Evolutionary conservation across 2,329 filamentous ascomycete genomes (phyloP), one percentile per base, ranked within the genome.

Genomic region (Fonsecaea erecta): DNA sequence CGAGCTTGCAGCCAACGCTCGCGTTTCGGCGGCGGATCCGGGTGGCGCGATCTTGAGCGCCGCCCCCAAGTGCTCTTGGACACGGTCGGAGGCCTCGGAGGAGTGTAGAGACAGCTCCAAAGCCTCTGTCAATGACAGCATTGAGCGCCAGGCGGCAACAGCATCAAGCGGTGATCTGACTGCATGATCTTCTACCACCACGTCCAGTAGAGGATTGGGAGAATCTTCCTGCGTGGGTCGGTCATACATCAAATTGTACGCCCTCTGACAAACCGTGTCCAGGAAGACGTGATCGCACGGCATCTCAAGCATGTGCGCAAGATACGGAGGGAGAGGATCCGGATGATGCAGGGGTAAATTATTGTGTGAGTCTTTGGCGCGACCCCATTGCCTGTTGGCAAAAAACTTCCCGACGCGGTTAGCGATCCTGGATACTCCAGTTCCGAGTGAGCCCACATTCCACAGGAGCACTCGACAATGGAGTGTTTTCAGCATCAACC

Each of bases 241-340:
- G 77, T 97, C 95, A 86, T 93, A 97, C 1, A 93, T 92, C 16
- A 97, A 83, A 75, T 96, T 97, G 75, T 94, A 91, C 1, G 92
- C 92, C 61, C 93, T 88, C 77, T 96, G 92, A 43, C 94, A 85
- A 67, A 97, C 89, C 52, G 85, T 84, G 60, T 90, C 85, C 68
- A 88, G 88, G 70, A 98, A 84, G 8, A 97, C 91, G 24, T 92
- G 87, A 59, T 96, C 91, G 70, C 90, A 93, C 30, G 94, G 89
- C 67, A 90, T 86, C 68, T 93, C 86, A 3, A 97, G 84, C 1
- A 98, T 83, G 7, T 86, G 82, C 2, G 88, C 86, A 6, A 97
- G 83, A 75, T 97, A 90, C 12, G 88, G 86, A 0, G 93, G 91
- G 1, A 97, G 83, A 16, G 85, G 81, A 55, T 93, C 90, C 1